Evolutionary conservation across 2,329 filamentous ascomycete species (phyloP).

Genomic region (Cladophialophora exuberans): DNA sequence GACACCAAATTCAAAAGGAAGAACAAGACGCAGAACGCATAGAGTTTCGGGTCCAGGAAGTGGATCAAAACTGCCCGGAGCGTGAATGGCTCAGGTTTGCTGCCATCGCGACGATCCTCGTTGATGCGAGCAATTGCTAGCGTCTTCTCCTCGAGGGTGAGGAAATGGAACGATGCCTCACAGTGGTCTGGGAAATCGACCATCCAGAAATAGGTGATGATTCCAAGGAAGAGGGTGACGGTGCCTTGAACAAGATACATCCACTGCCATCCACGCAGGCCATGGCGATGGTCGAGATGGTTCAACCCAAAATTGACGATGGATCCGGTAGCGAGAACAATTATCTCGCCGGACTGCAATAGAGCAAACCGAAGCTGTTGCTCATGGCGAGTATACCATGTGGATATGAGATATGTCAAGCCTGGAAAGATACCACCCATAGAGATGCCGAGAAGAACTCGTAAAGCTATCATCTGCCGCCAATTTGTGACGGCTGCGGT

Average conservation of each 20-base stretch:
- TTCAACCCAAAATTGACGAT: constrained; percentile 73
- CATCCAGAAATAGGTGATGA: constrained; percentile 71
- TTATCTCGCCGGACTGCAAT: constrained; percentile 45
- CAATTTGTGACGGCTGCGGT: constrained; percentile 70
- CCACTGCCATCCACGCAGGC: constrained; percentile 67
- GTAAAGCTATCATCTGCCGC: constrained; percentile 70
- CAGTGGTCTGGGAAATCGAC: constrained; percentile 69
- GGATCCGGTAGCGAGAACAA: constrained; percentile 66
- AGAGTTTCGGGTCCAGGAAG: constrained; percentile 51
- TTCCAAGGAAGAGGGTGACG: constrained; percentile 62
- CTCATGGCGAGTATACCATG: constrained; percentile 60
- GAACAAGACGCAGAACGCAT: constrained; percentile 44
- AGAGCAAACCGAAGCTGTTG: constrained; percentile 28
- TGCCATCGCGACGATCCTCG: constrained; percentile 63
- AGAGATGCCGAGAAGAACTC: constrained; percentile 67
- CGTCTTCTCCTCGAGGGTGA: constrained; percentile 59
- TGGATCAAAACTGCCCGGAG: constrained; percentile 64
- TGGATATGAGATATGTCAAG: constrained; percentile 52
- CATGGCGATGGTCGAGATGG: constrained; percentile 59
- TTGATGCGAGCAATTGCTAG: constrained; percentile 63
- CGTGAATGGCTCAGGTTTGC: constrained; percentile 57
- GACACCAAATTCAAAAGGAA: constrained; percentile 70
- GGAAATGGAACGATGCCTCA: constrained; percentile 60
- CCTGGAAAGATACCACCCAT: constrained; percentile 56
- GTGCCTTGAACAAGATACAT: constrained; percentile 71